A percentile compares a stretch with the other conserved stretches of the same genome.
phyloP scores from a whole-genome alignment of 1,284 basidiomycete genomes.

The Cerrena zonata region DNA sequence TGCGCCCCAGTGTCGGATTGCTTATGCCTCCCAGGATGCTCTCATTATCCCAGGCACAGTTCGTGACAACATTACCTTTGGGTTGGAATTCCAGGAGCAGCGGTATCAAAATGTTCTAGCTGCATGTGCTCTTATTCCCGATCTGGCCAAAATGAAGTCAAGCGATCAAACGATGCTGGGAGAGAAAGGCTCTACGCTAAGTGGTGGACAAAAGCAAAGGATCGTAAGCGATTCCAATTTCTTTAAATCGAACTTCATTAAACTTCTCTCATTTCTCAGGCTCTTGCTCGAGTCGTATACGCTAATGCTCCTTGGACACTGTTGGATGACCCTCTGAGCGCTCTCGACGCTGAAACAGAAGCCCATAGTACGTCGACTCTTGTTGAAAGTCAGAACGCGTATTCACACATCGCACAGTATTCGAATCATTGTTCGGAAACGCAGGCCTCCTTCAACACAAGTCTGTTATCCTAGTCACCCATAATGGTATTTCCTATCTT shows the following conservation, averaged over 20 bases:
- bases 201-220: constrained; percentile 11
- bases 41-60: background rate
- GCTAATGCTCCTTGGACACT: background rate
- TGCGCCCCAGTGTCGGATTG: background rate
- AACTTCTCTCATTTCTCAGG: too few relatives aligned
- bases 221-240: background rate
- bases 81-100: constrained; percentile 36
- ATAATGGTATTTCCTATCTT: too few relatives aligned
- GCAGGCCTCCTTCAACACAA: background rate
- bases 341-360: background rate
- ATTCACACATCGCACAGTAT: background rate
- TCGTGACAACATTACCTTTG: constrained; percentile 40
- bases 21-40: background rate
- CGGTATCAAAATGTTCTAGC: constrained; percentile 49
- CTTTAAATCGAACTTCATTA: too few relatives aligned
- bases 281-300: background rate
- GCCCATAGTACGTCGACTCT: background rate
- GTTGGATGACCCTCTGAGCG: background rate
- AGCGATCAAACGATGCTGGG: constrained; percentile 71
- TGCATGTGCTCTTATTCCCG: constrained; percentile 59
- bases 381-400: too few relatives aligned
- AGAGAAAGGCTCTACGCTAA: constrained; percentile 56
- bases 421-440: background rate
- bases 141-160: constrained; percentile 62
- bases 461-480: background rate